These are phyloP conservation scores for Acacia confusa DNA, from an alignment of 306 rosid species.

Conservation along the genomic window DNA sequence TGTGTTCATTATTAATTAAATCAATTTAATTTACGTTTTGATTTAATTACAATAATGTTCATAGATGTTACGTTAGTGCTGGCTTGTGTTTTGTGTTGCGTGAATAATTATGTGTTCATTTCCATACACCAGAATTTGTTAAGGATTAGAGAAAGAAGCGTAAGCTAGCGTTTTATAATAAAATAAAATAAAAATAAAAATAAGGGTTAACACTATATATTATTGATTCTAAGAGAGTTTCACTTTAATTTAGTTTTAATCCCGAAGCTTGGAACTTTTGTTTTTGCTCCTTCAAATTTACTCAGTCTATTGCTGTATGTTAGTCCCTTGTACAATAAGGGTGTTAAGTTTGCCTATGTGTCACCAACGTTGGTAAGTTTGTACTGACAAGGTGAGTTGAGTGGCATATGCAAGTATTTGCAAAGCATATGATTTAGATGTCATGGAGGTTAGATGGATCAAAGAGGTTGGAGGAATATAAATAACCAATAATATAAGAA, in stretches of 20 bases:
- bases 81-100: neutral
- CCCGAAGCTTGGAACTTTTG: rapidly evolving
- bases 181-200: too few relatives aligned
- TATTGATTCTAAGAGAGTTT: too few relatives aligned
- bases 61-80: constrained; percentile 26
- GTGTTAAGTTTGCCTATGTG: too few relatives aligned
- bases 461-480: neutral
- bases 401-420: too few relatives aligned
- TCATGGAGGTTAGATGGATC: neutral
- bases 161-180: neutral
- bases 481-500: neutral
- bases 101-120: neutral
- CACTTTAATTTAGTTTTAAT: too few relatives aligned
- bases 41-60: constrained; percentile 35
- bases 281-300: too few relatives aligned
- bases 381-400: too few relatives aligned
- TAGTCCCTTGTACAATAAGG: too few relatives aligned
- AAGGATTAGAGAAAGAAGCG: neutral
- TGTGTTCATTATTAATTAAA: constrained; percentile 7
- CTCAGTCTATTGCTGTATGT: too few relatives aligned
- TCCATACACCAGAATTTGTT: neutral
- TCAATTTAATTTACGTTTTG: neutral
- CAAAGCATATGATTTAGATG: neutral
- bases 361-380: too few relatives aligned
- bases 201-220: too few relatives aligned